phyloP scores from a whole-genome alignment of 495 filamentous ascomycete species.

The Penicillium turbatum region DNA sequence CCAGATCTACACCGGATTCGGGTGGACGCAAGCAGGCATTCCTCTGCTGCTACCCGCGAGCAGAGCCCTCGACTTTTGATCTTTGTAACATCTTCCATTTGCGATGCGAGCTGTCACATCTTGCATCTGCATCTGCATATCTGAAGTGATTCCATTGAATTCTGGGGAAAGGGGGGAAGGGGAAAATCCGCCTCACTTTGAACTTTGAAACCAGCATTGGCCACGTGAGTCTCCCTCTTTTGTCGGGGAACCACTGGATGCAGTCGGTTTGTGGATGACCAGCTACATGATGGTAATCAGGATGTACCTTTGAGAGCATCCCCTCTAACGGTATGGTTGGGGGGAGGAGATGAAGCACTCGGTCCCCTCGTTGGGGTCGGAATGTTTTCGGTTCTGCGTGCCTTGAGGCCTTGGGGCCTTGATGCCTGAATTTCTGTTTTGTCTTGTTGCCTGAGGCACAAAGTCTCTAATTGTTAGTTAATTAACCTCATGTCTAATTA shows the following conservation, averaged over 20 bases:
- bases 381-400: background rate
- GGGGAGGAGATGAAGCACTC: slow-evolving; percentile 5
- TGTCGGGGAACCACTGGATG: slow-evolving; percentile 6
- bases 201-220: slow-evolving; percentile 9
- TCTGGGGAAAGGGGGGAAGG: background rate
- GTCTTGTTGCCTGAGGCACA: background rate
- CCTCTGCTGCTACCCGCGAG: slow-evolving; percentile 14
- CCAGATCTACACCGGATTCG: slow-evolving; percentile 25
- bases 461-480: no score
- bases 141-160: background rate
- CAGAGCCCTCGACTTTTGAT: slow-evolving; percentile 1
- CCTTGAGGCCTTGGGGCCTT: background rate
- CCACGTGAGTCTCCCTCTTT: slow-evolving; percentile 7
- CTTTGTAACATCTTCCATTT: slow-evolving; percentile 5
- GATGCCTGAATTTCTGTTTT: background rate
- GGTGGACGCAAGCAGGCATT: slow-evolving; percentile 26
- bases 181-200: slow-evolving; percentile 6
- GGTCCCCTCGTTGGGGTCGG: background rate
- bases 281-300: background rate
- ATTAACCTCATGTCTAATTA: background rate
- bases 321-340: background rate
- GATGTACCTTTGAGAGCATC: background rate
- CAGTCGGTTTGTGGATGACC: background rate
- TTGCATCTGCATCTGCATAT: background rate
- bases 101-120: background rate